Evolutionary conservation across 2,329 filamentous ascomycete species (phyloP), one percentile per base, ranked within the genome.

Genomic region (Stachybotrys echinatus): DNA sequence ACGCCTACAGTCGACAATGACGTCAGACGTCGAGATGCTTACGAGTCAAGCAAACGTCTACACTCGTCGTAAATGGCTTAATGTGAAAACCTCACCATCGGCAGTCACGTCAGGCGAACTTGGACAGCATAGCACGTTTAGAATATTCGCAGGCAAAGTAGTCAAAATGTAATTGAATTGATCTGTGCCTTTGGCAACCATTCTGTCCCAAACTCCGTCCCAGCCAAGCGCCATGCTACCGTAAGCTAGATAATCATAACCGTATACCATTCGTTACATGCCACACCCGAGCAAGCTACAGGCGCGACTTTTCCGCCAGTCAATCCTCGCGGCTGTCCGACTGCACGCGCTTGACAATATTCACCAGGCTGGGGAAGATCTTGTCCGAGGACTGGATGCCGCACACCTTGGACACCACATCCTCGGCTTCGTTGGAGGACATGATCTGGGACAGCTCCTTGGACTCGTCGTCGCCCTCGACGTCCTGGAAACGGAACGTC

Each of bases 401-500:
- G 58, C 89, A 95, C 55, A 99, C 81, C 70, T 92, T 81, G 65
- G 77, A 74, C 43, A 92, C 89, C 8, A 92, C 88, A 1, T 87
- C 85, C 59, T 88, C 84, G 14, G 92, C 76, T 3, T 77, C 76
- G 63, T 87, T 80, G 55, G 85, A 79, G 53, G 87, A 83, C 74
- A 99, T 87, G 65, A 95, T 90, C 75, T 88, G 84, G 62, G 89
- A 89, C 12, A 99, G 80, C 71, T 95, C 85, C 57, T 74, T 77
- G 55, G 88, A 95, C 80, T 97, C 94, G 0, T 95, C 89, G 56
- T 99, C 94, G 12, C 85, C 91, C 60, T 92, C 83, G 50, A 96
- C 88, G 61, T 96, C 89, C 75, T 96, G 92, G 85, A 97, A 99
- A 55, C 88, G 89, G 68, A 99, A 86, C 6, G 89, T 86, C 84